Conservation (phyloP, 176 grass and related monocot genomes). For the Eremochloa ophiuroides region DNA sequence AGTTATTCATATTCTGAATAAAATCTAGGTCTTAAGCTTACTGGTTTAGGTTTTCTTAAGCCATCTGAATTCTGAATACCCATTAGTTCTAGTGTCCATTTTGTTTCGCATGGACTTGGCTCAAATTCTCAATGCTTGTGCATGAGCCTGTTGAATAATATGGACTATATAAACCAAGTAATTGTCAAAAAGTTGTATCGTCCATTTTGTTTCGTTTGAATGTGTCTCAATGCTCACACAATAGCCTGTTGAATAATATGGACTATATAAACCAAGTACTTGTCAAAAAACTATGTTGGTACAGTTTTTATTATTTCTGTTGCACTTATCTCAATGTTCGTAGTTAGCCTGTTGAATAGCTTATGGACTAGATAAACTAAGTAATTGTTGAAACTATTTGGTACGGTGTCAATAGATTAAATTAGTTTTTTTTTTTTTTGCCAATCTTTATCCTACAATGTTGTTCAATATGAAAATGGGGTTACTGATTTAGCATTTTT, state of each 20-base stretch:
- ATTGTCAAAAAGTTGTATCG: not conserved
- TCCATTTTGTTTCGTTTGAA: too few relatives aligned
- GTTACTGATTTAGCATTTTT: conserved; percentile 8
- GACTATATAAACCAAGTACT: not conserved
- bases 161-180: not conserved
- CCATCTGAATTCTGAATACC: not conserved
- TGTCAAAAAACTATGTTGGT: not conserved
- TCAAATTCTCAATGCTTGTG: not conserved
- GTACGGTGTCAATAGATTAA: not conserved
- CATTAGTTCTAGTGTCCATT: not conserved
- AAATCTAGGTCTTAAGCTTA: not conserved
- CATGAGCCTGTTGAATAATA: not conserved
- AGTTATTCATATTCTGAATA: not conserved
- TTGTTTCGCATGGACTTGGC: not conserved
- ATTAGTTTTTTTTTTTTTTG: not conserved
- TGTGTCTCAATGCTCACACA: too few relatives aligned
- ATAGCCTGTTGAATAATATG: not conserved
- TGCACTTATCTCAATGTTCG: not conserved
- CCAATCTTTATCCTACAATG: not conserved
- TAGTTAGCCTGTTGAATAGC: not conserved
- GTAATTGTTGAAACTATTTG: not conserved
- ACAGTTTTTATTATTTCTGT: not conserved
- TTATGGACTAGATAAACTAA: not conserved
- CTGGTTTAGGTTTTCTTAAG: not conserved
- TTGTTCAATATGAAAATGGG: not conserved